A percentile compares a stretch with the other conserved stretches of the same genome.
Evolutionary conservation across 1,284 basidiomycete genomes (phyloP).

Genomic region (Sanguinoderma infundibulare): DNA sequence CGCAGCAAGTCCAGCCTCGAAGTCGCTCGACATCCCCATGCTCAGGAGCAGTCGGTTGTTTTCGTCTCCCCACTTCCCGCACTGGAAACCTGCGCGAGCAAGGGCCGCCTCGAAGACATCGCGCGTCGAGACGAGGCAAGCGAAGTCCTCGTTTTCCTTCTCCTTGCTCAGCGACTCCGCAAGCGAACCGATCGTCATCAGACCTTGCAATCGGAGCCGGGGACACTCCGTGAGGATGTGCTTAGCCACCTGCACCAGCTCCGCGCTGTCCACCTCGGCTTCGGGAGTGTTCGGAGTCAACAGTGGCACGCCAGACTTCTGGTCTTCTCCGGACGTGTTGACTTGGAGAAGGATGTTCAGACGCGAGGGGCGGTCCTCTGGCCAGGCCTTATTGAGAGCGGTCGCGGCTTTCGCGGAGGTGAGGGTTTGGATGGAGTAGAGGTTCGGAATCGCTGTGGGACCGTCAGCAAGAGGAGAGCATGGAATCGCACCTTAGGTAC

Average conservation of each 20-base stretch:
- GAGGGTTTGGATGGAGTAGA: constrained; percentile 91
- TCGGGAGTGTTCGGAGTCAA: constrained; percentile 36
- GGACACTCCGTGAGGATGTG: constrained; percentile 81
- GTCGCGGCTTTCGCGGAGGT: constrained; percentile 86
- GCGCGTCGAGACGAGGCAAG: constrained; percentile 67
- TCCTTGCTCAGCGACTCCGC: constrained; percentile 65
- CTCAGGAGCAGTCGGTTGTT: constrained; percentile 75
- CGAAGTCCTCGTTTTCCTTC: constrained; percentile 86
- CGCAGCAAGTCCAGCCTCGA: constrained; percentile 82
- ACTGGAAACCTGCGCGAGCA: constrained; percentile 35
- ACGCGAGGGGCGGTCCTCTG: constrained; percentile 48
- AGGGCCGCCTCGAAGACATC: constrained; percentile 57
- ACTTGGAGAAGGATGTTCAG: constrained; percentile 89
- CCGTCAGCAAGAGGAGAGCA: constrained; percentile 11
- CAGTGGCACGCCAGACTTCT: constrained; percentile 86
- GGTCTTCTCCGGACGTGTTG: constrained; percentile 92
- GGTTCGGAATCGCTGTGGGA: constrained; percentile 80
- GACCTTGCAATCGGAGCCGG: constrained; percentile 74
- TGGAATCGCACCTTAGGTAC: not conserved
- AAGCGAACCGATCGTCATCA: constrained; percentile 97
- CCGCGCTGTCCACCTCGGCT: constrained; percentile 37
- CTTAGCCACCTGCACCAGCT: constrained; percentile 70
- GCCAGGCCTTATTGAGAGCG: constrained; percentile 80
- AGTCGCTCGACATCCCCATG: constrained; percentile 99
- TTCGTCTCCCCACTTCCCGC: constrained; percentile 50